Evolutionary conservation across 768 basidiomycete species (phyloP).

Genomic region (Lactarius hengduanensis): DNA sequence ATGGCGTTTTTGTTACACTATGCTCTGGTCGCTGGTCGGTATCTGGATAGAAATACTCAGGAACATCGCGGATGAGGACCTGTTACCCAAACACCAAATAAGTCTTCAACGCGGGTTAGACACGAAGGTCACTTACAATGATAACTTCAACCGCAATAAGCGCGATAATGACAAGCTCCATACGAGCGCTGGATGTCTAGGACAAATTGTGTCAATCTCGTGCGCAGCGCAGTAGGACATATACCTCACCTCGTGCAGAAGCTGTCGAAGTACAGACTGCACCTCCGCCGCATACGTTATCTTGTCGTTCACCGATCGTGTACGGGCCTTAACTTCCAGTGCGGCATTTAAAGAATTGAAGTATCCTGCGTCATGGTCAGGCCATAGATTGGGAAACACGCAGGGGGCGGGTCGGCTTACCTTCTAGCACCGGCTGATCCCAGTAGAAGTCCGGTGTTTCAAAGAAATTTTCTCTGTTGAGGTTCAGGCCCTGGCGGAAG

Average conservation of each 20-base stretch:
- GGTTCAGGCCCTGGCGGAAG: constrained; percentile 88
- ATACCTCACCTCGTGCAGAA: constrained; percentile 21
- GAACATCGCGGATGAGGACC: constrained; percentile 77
- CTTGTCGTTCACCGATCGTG: constrained; percentile 84
- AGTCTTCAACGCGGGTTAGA: background rate
- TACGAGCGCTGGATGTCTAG: constrained; percentile 83
- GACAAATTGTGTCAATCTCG: constrained; percentile 16
- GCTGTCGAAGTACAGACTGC: constrained; percentile 83
- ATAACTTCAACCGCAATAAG: constrained; percentile 95
- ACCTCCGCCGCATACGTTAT: constrained; percentile 89
- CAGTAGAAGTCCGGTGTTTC: constrained; percentile 94
- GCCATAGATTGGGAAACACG: constrained; percentile 1
- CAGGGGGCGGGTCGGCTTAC: constrained; percentile 39
- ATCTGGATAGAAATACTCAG: constrained; percentile 59
- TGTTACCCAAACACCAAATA: constrained; percentile 33
- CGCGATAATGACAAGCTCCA: constrained; percentile 94
- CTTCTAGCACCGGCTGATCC: constrained; percentile 88
- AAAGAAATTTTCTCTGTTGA: constrained; percentile 84
- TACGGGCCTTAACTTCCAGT: constrained; percentile 81
- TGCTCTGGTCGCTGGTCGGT: background rate
- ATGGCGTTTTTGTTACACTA: constrained; percentile 5
- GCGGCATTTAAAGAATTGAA: constrained; percentile 85
- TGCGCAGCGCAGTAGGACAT: constrained; percentile 8
- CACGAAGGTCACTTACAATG: constrained; percentile 54
- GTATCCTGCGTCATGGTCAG: constrained; percentile 47